Conservation (phyloP, 1,284 basidiomycete species). For the Cronartium quercuum region DNA sequence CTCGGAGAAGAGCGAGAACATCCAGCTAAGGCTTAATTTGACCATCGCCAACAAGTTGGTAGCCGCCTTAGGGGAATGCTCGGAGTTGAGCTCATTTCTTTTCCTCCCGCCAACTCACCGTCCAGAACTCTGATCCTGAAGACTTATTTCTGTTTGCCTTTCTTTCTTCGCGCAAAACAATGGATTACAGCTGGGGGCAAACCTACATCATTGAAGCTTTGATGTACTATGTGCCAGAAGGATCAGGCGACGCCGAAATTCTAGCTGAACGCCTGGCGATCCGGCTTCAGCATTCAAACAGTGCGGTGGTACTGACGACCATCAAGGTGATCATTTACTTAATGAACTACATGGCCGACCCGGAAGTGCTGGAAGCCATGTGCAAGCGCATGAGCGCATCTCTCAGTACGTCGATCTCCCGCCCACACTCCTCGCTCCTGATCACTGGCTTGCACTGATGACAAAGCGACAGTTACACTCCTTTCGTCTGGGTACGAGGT, state of each 20-base stretch:
- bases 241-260: conserved; percentile 78
- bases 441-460: background rate
- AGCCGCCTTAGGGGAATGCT: conserved; percentile 76
- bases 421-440: background rate
- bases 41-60: conserved; percentile 76
- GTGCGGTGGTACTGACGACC: conserved; percentile 86
- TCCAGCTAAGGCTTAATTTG: conserved; percentile 71
- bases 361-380: conserved; percentile 54
- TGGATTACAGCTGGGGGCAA: conserved; percentile 77
- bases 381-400: conserved; percentile 62
- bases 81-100: conserved; percentile 62
- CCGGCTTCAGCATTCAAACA: conserved; percentile 84
- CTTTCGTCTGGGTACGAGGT: conserved; percentile 95
- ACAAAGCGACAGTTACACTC: conserved; percentile 65
- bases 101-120: background rate
- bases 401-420: conserved; percentile 59
- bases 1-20: conserved; percentile 78
- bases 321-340: conserved; percentile 93
- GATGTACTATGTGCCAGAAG: conserved; percentile 83
- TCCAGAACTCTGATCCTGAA: background rate
- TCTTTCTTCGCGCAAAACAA: background rate
- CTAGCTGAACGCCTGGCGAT: conserved; percentile 89
- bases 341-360: conserved; percentile 98
- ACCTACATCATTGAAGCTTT: conserved; percentile 95
- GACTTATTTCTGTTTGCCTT: background rate